Base-by-base conservation (phyloP, 768 basidiomycete genomes). In the Epithele typhae region DNA sequence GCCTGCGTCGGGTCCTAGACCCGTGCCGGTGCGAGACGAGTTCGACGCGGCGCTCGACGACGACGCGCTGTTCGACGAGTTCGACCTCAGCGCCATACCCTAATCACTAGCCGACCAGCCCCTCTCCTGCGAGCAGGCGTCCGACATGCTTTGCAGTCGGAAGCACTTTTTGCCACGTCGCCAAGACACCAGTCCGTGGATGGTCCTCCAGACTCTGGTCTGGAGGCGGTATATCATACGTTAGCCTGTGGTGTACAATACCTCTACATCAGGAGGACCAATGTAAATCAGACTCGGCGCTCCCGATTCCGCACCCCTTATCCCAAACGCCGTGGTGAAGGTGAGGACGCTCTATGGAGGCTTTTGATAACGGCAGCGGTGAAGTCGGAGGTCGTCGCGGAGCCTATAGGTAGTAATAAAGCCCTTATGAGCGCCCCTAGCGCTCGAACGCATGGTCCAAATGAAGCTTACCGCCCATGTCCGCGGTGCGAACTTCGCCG, bases 341-440 rank as follows among this genome's bases (percentile, higher is more conserved):
- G 27, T 23, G 35, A 33, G 35, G 33, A 37, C 30, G 27, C 27
- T 52, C 45, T 55, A 60, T 68, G 81, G 58, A 91, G 71, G 65
- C 83, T 84, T 68, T 86, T 79, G 70, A 97, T 92, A 64, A 99
- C 77, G 37, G 88, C 94, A 39, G 83, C 74, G 32, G 96, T 99
- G 72, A 99, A 92, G 60, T 97, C 95, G 23, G 89, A 91, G 48
- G 95, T 99, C 23, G 87, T 89, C 37, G 91, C 80, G 52, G 85
- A 82, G 46, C 93, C 91, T 90, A 49, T 54, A 14, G 7, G 27
- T 37, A 19, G 21, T 45, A 60, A 25, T 27, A 39, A 24, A 37
- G 45, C 39, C 37, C 18, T 46, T 14, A 7, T 32, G 18, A 43
- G 27, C 7, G 11, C 9, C 21, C 18, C 9, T n/a, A 19, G 7